Conservation (phyloP, 1,139 yeast genomes). For the Chernovozyma sophiae-reginae region DNA sequence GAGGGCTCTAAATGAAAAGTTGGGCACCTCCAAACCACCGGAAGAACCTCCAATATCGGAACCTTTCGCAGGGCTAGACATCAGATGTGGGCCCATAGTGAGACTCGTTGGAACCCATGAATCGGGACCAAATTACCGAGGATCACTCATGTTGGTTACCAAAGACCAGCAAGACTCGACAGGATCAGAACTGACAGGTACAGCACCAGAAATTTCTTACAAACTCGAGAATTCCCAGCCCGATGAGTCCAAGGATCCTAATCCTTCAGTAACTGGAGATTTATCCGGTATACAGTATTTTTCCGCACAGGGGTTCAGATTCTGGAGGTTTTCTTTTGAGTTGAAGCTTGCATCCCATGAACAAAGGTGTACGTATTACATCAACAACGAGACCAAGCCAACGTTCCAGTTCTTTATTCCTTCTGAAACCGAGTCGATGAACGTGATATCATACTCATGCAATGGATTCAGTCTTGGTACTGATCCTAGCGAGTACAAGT, state of each 20-base stretch:
- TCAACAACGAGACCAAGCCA: constrained; percentile 42
- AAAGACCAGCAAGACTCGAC: constrained; percentile 29
- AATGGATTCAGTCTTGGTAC: constrained; percentile 86
- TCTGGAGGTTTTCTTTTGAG: constrained; percentile 60
- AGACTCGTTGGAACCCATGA: constrained; percentile 61
- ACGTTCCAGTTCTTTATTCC: constrained; percentile 58
- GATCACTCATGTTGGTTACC: constrained; percentile 59
- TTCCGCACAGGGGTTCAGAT: constrained; percentile 47
- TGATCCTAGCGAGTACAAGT: constrained; percentile 61
- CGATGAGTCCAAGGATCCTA: constrained; percentile 11
- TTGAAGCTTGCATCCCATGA: constrained; percentile 44
- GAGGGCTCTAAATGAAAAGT: constrained; percentile 4
- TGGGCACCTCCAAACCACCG: constrained; percentile 13
- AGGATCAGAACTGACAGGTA: constrained; percentile 4
- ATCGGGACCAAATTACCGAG: constrained; percentile 53
- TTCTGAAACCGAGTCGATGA: constrained; percentile 59
- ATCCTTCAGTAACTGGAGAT: constrained; percentile 26
- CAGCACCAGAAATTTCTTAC: constrained; percentile 34
- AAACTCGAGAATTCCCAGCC: constrained; percentile 33
- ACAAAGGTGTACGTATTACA: constrained; percentile 56
- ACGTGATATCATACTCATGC: constrained; percentile 78
- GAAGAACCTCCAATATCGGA: constrained; percentile 23
- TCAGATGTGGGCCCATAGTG: constrained; percentile 75
- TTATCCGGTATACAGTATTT: constrained; percentile 44
- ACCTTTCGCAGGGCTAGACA: constrained; percentile 34